These are phyloP conservation scores for Pinus tabuliformis DNA, from an alignment of 75 land plant genomes.

Conservation along the genomic window DNA sequence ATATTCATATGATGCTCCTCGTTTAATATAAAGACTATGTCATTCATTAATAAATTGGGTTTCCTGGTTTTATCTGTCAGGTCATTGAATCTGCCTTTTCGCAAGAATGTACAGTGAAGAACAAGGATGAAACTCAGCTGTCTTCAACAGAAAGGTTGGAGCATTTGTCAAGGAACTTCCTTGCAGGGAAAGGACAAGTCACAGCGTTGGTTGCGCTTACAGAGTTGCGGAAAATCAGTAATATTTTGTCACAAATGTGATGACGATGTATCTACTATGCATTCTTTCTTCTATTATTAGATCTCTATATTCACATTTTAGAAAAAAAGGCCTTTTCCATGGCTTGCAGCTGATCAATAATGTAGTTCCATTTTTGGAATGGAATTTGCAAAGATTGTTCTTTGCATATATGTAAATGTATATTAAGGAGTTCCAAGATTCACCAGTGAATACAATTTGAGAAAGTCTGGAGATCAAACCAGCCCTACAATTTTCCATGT, in stretches of 20 bases:
- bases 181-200: constrained; percentile 70
- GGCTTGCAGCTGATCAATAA: too few species aligned
- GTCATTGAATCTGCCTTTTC: constrained; percentile 72
- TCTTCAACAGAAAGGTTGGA: constrained; percentile 28
- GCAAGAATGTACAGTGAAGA: constrained; percentile 15
- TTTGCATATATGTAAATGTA: too few species aligned
- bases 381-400: too few species aligned
- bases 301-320: too few species aligned
- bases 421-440: too few species aligned
- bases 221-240: constrained; percentile 91
- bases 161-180: constrained; percentile 32
- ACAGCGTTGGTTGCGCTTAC: constrained; percentile 73
- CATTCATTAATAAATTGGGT: background rate
- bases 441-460: too few species aligned
- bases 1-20: background rate
- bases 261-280: background rate
- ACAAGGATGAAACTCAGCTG: constrained; percentile 28
- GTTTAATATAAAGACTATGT: background rate
- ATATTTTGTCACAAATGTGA: constrained; percentile 82
- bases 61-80: constrained; percentile 23
- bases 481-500: too few species aligned
- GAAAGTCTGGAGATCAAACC: too few species aligned
- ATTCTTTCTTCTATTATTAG: too few species aligned
- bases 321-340: too few species aligned
- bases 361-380: too few species aligned